Conservation (phyloP, 306 rosid species). For the Lotus japonicus region DNA sequence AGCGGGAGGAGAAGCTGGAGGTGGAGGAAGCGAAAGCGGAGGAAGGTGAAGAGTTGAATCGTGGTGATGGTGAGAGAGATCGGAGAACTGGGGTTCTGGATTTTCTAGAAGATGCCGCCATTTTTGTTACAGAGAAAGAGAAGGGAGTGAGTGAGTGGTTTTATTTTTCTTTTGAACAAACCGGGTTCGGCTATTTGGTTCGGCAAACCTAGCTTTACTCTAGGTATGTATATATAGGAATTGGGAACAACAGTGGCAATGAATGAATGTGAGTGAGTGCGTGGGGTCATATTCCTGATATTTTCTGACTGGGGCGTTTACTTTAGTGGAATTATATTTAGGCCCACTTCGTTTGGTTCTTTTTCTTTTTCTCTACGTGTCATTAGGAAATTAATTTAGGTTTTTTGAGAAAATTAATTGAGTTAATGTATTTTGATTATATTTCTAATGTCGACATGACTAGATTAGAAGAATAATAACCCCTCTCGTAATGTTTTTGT, state of each 20-base stretch:
- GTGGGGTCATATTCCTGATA: conserved; percentile 10
- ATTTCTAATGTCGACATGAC: neutral
- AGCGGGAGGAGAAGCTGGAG: conserved; percentile 60
- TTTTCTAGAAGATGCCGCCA: conserved; percentile 71
- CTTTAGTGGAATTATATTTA: conserved; percentile 10
- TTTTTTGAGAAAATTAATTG: too few species aligned
- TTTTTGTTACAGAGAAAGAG: conserved; percentile 5
- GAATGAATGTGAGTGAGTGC: neutral
- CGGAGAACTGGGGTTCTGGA: conserved; percentile 45
- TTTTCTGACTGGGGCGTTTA: conserved; percentile 15
- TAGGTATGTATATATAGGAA: conserved; percentile 60
- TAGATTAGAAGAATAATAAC: neutral
- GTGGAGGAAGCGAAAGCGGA: conserved; percentile 67
- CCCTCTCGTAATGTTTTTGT: neutral
- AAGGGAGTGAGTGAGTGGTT: neutral
- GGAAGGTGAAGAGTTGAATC: too few species aligned
- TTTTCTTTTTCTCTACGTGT: too few species aligned
- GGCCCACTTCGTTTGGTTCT: neutral
- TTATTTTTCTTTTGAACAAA: neutral
- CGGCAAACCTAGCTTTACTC: conserved; percentile 83
- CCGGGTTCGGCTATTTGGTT: conserved; percentile 47
- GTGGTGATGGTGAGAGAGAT: conserved; percentile 41
- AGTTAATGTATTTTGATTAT: neutral
- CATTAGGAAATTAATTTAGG: too few species aligned
- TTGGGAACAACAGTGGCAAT: neutral